Evolutionary conservation across 495 filamentous ascomycete species (phyloP).

Genomic region (Cairneyella variabilis): DNA sequence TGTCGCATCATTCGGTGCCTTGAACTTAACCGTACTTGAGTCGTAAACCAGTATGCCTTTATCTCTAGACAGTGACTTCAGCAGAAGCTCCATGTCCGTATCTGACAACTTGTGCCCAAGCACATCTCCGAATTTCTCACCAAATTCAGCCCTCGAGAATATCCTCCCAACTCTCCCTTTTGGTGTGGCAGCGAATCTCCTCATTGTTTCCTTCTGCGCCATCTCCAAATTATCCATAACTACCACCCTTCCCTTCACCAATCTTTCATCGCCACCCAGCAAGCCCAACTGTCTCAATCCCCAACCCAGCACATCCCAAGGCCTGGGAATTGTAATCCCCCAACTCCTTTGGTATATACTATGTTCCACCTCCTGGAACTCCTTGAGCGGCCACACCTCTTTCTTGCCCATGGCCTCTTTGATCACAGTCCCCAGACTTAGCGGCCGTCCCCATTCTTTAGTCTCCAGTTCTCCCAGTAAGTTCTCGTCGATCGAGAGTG

Average conservation of each 20-base stretch:
- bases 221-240: conserved; percentile 57
- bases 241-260: conserved; percentile 52
- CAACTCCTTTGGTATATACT: conserved; percentile 65
- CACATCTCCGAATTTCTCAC: conserved; percentile 49
- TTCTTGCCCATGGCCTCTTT: conserved; percentile 66
- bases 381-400: conserved; percentile 63
- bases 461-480: conserved; percentile 69
- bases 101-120: conserved; percentile 56
- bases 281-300: conserved; percentile 67
- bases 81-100: conserved; percentile 62
- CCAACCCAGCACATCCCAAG: conserved; percentile 70
- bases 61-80: conserved; percentile 72
- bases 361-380: conserved; percentile 54
- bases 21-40: conserved; percentile 73
- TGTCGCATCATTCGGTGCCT: conserved; percentile 36
- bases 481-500: conserved; percentile 63
- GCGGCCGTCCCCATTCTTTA: conserved; percentile 75
- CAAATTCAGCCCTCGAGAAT: conserved; percentile 63
- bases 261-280: conserved; percentile 36
- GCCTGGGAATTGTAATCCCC: conserved; percentile 59
- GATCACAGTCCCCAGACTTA: conserved; percentile 78
- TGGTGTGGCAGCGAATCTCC: conserved; percentile 38
- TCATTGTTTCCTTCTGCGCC: conserved; percentile 41
- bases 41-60: conserved; percentile 60
- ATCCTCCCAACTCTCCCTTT: conserved; percentile 47